A percentile compares a stretch with the other conserved stretches of the same genome.
phyloP scores from a whole-genome alignment of 805 yeast genomes.

The Candida incommunis region DNA sequence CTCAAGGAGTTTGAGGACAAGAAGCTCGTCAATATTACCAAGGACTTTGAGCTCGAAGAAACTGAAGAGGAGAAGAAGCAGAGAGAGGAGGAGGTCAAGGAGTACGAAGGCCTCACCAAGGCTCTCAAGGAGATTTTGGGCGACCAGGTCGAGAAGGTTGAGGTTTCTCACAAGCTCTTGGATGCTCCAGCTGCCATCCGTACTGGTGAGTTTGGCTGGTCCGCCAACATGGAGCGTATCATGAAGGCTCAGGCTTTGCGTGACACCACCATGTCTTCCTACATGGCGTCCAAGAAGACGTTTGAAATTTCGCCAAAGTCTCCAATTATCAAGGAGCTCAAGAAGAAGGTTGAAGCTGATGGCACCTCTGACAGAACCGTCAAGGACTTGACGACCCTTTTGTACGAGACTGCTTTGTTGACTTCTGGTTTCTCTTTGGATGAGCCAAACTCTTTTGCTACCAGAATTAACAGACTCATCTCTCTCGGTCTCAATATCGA shows the following conservation, averaged over 20 bases:
- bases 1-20: slow-evolving; percentile 99
- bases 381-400: slow-evolving; percentile 88
- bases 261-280: slow-evolving; percentile 96
- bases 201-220: slow-evolving; percentile 99
- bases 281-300: slow-evolving; percentile 99
- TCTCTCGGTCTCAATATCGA: slow-evolving; percentile 97
- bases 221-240: slow-evolving; percentile 99
- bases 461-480: slow-evolving; percentile 95
- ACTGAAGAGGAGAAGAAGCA: slow-evolving; percentile 92
- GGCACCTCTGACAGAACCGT: slow-evolving; percentile 98
- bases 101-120: slow-evolving; percentile 85
- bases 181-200: slow-evolving; percentile 99
- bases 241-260: slow-evolving; percentile 99
- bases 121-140: slow-evolving; percentile 95
- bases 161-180: slow-evolving; percentile 91
- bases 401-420: slow-evolving; percentile 94
- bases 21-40: slow-evolving; percentile 96
- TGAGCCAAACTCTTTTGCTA: slow-evolving; percentile 95
- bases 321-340: slow-evolving; percentile 87
- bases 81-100: slow-evolving; percentile 88
- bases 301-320: slow-evolving; percentile 97
- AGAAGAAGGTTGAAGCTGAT: slow-evolving; percentile 88
- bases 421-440: slow-evolving; percentile 98
- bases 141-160: slow-evolving; percentile 98
- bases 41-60: slow-evolving; percentile 94